These are phyloP conservation scores for Pseudocercospora eumusae DNA, from an alignment of 2,329 filamentous ascomycete genomes.

Conservation along the genomic window DNA sequence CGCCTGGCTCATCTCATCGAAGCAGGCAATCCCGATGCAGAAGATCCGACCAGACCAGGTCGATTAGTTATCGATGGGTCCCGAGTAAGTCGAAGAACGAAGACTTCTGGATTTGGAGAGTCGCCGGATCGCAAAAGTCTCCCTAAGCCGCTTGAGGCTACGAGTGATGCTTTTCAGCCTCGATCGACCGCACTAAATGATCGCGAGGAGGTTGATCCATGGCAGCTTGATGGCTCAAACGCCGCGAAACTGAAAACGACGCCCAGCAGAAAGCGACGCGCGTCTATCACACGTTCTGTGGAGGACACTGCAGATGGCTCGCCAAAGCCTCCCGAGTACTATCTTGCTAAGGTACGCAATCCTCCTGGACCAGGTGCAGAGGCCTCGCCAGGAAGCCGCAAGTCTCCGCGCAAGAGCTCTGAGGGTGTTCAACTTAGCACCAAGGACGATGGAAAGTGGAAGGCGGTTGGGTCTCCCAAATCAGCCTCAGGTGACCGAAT, in stretches of 20 bases:
- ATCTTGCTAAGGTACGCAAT: neutral
- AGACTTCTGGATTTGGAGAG: neutral
- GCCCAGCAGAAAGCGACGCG: neutral
- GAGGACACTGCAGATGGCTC: neutral
- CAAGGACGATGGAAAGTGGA: neutral
- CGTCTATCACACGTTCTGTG: neutral
- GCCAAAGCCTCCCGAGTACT: neutral
- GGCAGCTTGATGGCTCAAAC: neutral
- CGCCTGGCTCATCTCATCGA: neutral
- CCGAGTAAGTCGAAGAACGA: neutral
- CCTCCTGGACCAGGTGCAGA: neutral
- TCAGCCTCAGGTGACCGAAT: neutral
- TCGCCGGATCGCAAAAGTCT: neutral
- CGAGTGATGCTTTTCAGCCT: neutral
- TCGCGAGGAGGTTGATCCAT: neutral
- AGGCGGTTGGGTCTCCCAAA: neutral
- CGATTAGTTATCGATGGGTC: neutral
- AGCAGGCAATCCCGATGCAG: neutral
- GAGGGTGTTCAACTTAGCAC: neutral
- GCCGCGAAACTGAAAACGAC: neutral
- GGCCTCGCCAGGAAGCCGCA: neutral
- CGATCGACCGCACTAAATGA: neutral
- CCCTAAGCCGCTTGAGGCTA: neutral
- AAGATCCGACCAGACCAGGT: neutral
- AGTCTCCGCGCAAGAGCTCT: constrained; percentile 7